A percentile compares a stretch with the other conserved stretches of the same genome.
These are phyloP conservation scores for Neofusicoccum ribis DNA, from an alignment of 2,329 filamentous ascomycete species.

Conservation along the genomic window DNA sequence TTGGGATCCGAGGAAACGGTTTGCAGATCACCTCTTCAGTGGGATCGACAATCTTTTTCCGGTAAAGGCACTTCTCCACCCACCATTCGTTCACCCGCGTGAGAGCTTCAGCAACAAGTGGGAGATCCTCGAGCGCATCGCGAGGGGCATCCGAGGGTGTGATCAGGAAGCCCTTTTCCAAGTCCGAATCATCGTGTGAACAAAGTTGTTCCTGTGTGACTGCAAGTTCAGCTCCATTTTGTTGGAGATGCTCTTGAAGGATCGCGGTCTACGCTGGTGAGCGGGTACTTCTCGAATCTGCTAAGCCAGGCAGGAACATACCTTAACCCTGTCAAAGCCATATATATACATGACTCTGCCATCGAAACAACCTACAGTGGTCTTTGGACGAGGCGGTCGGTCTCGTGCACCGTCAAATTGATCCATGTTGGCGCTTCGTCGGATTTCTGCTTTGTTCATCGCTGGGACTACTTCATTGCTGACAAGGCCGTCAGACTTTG, in stretches of 20 bases:
- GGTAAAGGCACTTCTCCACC: constrained; percentile 83
- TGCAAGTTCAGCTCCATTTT: constrained; percentile 38
- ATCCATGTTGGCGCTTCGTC: constrained; percentile 21
- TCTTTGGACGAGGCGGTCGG: background rate
- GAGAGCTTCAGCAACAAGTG: constrained; percentile 36
- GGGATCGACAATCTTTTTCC: constrained; percentile 70
- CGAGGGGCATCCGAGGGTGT: constrained; percentile 47
- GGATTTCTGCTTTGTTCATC: background rate
- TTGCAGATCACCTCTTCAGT: constrained; percentile 70
- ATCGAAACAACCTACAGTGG: constrained; percentile 31
- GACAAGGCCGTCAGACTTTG: constrained; percentile 23
- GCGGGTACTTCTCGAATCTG: background rate
- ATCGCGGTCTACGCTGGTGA: constrained; percentile 31
- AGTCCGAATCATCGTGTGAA: constrained; percentile 28
- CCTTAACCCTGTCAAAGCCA: constrained; percentile 47
- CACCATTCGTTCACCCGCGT: constrained; percentile 81
- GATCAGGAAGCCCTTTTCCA: constrained; percentile 41
- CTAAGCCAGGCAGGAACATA: constrained; percentile 22
- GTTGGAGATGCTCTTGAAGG: constrained; percentile 33
- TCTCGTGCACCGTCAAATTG: background rate
- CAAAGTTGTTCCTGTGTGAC: constrained; percentile 26
- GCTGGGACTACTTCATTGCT: constrained; percentile 20
- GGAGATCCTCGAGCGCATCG: constrained; percentile 35
- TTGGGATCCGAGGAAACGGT: constrained; percentile 56
- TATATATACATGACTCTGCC: constrained; percentile 44